Evolutionary conservation across 495 filamentous ascomycete species (phyloP).

Genomic region (Penicillium ucsense): DNA sequence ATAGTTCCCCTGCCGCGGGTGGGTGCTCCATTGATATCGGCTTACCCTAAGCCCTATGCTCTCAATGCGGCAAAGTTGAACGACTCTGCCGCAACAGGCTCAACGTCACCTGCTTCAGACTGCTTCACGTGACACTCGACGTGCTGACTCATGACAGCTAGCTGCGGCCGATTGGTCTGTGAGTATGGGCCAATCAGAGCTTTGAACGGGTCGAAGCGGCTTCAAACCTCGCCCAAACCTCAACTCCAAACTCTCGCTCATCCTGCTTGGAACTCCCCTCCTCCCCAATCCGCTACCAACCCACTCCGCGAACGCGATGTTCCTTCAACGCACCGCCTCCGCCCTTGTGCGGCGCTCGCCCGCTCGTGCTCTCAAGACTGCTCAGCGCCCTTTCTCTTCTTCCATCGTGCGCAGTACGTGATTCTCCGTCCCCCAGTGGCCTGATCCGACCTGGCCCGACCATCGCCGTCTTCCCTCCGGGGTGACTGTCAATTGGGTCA

Average conservation of each 20-base stretch:
- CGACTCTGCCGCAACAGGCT: no score
- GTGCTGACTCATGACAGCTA: slow-evolving; percentile 25
- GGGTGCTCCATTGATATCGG: not conserved
- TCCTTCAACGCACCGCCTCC: slow-evolving; percentile 71
- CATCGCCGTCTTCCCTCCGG: slow-evolving; percentile 5
- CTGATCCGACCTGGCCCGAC: slow-evolving; percentile 18
- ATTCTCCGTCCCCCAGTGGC: slow-evolving; percentile 13
- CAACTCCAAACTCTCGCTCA: slow-evolving; percentile 29
- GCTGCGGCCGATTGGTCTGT: slow-evolving; percentile 7
- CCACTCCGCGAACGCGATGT: slow-evolving; percentile 47
- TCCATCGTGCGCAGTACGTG: slow-evolving; percentile 41
- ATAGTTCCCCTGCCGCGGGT: not conserved
- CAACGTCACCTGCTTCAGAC: no score
- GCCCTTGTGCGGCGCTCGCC: slow-evolving; percentile 62
- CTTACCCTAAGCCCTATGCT: slow-evolving; percentile 24
- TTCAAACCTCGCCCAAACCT: slow-evolving; percentile 35
- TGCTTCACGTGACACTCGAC: no score
- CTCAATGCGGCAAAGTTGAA: slow-evolving; percentile 8
- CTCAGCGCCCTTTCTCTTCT: slow-evolving; percentile 38
- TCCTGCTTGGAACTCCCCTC: slow-evolving; percentile 14
- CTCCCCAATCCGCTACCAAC: slow-evolving; percentile 12
- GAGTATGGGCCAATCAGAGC: slow-evolving; percentile 13
- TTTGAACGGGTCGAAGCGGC: slow-evolving; percentile 33
- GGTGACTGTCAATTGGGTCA: slow-evolving; percentile 13
- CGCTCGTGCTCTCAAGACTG: slow-evolving; percentile 42